Evolutionary conservation across 2,329 filamentous ascomycete genomes (phyloP), one percentile per base, ranked within the genome.

Genomic region (Penicillium occitanis): DNA sequence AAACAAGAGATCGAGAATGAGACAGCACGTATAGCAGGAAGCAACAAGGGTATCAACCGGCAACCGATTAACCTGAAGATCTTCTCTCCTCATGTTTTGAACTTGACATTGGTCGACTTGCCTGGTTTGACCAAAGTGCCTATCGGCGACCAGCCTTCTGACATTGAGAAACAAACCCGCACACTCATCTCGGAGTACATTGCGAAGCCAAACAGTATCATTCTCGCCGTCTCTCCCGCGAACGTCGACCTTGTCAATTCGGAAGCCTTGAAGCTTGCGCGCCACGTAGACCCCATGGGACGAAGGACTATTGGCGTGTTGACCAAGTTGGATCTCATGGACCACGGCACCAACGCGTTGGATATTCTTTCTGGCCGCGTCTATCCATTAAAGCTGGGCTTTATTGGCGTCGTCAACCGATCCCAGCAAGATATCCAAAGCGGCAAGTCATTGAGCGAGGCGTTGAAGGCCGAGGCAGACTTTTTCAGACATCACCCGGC

Each of bases 241-340:
- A 99, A 99, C 74, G 94, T 98, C 74, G 95, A 99, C 76, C 89
- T 99, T 73, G 95, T 98, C 77, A 99, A 99, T 79, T 99, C 95
- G 7, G 95, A 99, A 79, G 93, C 95, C 7, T 82, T 99, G 72
- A 99, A 99, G 81, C 89, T 99, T 68, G 95, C 95, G 67, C 90
- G 95, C 63, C 92, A 99, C 87, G 95, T 99, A 64, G 95, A 99
- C 79, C 91, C 95, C 1, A 89, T 97, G 78, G 95, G 95, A 69
- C 89, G 92, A 78, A 88, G 95, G 77, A 99, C 95, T 22, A 98
- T 99, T 75, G 95, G 95, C 74, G 94, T 99, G 66, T 85, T 99
- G 67, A 98, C 95, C 68, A 99, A 99, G 82, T 84, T 99, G 70
- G 95, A 99, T 77, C 83, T 99, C 66, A 99, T 99, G 95, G 95